Evolutionary conservation across 2,329 filamentous ascomycete species (phyloP).

Genomic region (Botrytis hyacinthi): DNA sequence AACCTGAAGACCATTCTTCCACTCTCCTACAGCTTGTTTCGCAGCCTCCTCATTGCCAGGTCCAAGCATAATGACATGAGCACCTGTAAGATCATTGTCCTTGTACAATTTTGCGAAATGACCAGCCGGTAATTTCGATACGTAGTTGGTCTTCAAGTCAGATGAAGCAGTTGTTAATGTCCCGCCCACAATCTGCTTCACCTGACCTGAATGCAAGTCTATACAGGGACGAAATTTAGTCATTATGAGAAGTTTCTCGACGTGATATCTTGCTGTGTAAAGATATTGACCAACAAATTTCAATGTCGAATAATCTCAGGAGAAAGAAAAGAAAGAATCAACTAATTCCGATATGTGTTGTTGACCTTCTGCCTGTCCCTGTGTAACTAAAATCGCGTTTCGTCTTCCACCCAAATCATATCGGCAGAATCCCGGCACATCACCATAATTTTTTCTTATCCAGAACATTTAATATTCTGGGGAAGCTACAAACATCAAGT

Average conservation of each 20-base stretch:
- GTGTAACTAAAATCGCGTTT: constrained; percentile 5
- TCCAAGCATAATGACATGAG: constrained; percentile 96
- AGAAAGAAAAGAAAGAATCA: not conserved
- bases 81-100: constrained; percentile 69
- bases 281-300: not conserved
- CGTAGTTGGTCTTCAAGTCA: constrained; percentile 84
- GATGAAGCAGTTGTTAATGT: constrained; percentile 70
- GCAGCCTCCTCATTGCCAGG: constrained; percentile 82
- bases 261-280: not conserved
- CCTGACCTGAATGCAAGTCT: constrained; percentile 93
- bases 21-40: constrained; percentile 70
- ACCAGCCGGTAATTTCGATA: constrained; percentile 76
- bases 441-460: constrained; percentile 2
- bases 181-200: constrained; percentile 97
- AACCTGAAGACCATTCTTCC: constrained; percentile 80
- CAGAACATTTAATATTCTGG: constrained; percentile 20
- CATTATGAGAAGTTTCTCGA: constrained; percentile 53
- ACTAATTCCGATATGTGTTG: not conserved
- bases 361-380: not conserved
- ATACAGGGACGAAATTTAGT: constrained; percentile 95
- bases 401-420: not conserved
- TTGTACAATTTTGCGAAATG: constrained; percentile 83
- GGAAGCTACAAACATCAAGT: constrained; percentile 1
- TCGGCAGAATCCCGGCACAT: constrained; percentile 18
- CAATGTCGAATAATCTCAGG: not conserved